Base-by-base conservation (phyloP, 2,329 filamentous ascomycete species). In the Scolecobasidium constrictum region DNA sequence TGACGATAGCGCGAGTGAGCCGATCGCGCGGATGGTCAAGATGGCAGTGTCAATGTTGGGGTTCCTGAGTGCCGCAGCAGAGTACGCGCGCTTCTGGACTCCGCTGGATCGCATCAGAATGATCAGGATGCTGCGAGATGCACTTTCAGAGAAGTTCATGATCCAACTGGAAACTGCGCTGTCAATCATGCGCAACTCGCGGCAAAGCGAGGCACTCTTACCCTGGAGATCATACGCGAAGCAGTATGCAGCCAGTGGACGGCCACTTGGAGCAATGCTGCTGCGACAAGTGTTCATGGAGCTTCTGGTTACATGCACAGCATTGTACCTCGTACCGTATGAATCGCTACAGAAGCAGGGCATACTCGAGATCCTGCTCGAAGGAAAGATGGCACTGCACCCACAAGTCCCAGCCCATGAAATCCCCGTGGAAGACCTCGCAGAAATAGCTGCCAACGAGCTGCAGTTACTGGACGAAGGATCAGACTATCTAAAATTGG, bases 191-290 rank as follows among this genome's bases (percentile, higher is more conserved):
- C 82, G 90, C 43, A 94, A 93, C 61, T 75, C 81, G 2, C 78
- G 77, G 50, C 73, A 73, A 20, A 66, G 77, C 18, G 79, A 84
- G 48, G 71, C 73, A 38, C 68, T 85, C 16, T 83, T 79, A 54
- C 84, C 94, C 50, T 98, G 92, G 92, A 93, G 84, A 63, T 78
- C 81, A 49, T 86, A 86, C 61, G 67, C 86, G 44, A 83, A 82
- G 35, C 83, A 88, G 47, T 98, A 96, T 63, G 78, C 85, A 20
- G 75, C 79, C 13, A 73, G 77, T 46, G 84, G 84, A 7, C 77
- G 86, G 16, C 90, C 93, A 1, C 66, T 98, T 35, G 87, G 92
- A 7, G 86, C 88, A 11, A 92, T 95, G 81, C 72, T 96, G 4
- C 64, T 98, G 17, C 87, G 94, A 58, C 78, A 86, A 54, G 87